These are phyloP conservation scores for Letharia columbiana DNA, from an alignment of 495 filamentous ascomycete genomes.

Conservation along the genomic window DNA sequence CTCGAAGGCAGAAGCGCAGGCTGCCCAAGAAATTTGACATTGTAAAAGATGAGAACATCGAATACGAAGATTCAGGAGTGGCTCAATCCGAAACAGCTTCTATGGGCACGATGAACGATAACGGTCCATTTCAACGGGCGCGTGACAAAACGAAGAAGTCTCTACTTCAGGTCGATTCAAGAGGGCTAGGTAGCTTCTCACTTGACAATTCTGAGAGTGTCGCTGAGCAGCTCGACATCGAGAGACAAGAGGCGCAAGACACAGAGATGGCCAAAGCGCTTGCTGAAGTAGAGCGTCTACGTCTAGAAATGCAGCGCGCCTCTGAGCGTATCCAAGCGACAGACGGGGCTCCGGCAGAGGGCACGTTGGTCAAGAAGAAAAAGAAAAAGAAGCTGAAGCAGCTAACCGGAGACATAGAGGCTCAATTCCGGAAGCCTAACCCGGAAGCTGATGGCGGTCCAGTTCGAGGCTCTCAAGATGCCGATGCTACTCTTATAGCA, in stretches of 20 bases:
- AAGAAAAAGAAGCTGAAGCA: slow-evolving; percentile 45
- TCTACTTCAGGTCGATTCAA: slow-evolving; percentile 78
- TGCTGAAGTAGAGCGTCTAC: slow-evolving; percentile 72
- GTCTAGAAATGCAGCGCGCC: slow-evolving; percentile 85
- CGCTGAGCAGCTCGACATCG: slow-evolving; percentile 34
- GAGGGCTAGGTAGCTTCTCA: slow-evolving; percentile 57
- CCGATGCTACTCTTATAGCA: slow-evolving; percentile 15
- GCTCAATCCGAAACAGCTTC: neutral
- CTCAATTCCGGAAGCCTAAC: neutral
- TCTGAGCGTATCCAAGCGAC: slow-evolving; percentile 66
- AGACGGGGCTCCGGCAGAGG: slow-evolving; percentile 61
- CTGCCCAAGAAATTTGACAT: slow-evolving; percentile 47
- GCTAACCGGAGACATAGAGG: slow-evolving; percentile 17
- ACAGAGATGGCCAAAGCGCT: slow-evolving; percentile 77
- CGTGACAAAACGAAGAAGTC: slow-evolving; percentile 39
- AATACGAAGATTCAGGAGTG: slow-evolving; percentile 22
- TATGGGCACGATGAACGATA: neutral
- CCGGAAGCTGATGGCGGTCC: slow-evolving; percentile 2
- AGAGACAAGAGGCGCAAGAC: slow-evolving; percentile 56
- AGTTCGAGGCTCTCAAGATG: slow-evolving; percentile 11
- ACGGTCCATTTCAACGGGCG: neutral
- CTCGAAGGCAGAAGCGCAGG: slow-evolving; percentile 22
- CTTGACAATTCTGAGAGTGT: slow-evolving; percentile 44
- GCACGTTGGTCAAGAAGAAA: slow-evolving; percentile 70
- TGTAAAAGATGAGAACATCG: slow-evolving; percentile 51